Conservation (phyloP, 805 yeast species). For the Candida railenensis region DNA sequence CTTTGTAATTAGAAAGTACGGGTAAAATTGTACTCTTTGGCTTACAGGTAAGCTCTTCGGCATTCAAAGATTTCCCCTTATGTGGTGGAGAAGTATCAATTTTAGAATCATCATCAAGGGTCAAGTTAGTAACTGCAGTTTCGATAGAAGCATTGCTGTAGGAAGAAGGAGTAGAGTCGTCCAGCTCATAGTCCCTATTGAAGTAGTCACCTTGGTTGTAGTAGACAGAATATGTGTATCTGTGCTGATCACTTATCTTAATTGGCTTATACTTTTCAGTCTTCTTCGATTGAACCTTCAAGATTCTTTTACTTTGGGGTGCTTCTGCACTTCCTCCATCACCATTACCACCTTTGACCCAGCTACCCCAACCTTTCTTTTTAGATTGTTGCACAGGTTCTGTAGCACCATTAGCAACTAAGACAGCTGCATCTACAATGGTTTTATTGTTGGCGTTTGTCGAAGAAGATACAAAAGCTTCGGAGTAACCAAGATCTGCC, state of each 20-base stretch:
- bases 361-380: background rate
- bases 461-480: slow-evolving; percentile 31
- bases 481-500: slow-evolving; percentile 27
- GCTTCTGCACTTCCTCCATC: background rate
- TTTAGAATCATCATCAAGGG: slow-evolving; percentile 3
- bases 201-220: background rate
- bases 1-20: background rate
- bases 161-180: slow-evolving; percentile 1
- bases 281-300: slow-evolving; percentile 1
- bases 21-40: slow-evolving; percentile 3
- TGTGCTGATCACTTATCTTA: slow-evolving; percentile 3
- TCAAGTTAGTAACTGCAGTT: slow-evolving; percentile 5
- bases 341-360: background rate
- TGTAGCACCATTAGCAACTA: slow-evolving; percentile 7
- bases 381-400: background rate
- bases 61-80: background rate
- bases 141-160: background rate
- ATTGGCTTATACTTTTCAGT: slow-evolving; percentile 4
- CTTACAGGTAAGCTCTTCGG: background rate
- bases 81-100: background rate
- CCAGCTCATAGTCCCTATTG: slow-evolving; percentile 3
- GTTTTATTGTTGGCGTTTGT: slow-evolving; percentile 4
- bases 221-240: slow-evolving; percentile 2
- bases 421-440: slow-evolving; percentile 5
- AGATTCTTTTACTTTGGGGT: slow-evolving; percentile 1